Evolutionary conservation across 208 protist genomes (phyloP), one percentile per base, ranked within the genome.

Genomic region (Trypanosoma caninum): DNA sequence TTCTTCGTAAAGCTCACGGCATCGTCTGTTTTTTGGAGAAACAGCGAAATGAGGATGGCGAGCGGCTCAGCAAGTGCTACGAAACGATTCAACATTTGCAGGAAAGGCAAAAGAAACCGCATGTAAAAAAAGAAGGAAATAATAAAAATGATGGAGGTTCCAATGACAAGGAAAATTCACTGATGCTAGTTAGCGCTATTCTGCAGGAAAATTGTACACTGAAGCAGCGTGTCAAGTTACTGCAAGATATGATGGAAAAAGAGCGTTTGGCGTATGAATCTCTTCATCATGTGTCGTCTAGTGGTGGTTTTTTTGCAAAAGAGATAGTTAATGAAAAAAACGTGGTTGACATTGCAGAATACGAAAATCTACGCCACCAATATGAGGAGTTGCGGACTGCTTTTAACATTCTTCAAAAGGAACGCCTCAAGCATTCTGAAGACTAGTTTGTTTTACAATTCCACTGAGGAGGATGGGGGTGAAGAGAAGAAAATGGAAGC

Each of bases 161-260:
- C 25, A 33, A 52, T 18, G 35, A 37, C 4, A 33, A 53, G 6
- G 35, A 61, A 25, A 52, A 60, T 27, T 8, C 30, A 4, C 23
- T 3, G 9, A 20, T 23, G 22, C 27, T 69, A n/a, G 34, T 45
- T 7, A 16, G 40, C 27, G 9, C 72, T 14, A 33, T 79, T 9
- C 11, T 72, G 50, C 63, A 64, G 59, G 80, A 88, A 51, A 88
- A 88, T 64, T 56, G 54, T 0, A 13, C 64, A 2, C 40, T 91
- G 23, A 85, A 83, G 65, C 61, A 80, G 44, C 84, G 80, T 20
- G 35, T 87, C 11, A 71, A 65, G n/a, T 50, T 63, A 0, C 25
- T 91, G 45, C 71, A 77, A 44, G 80, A 83, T 7, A 23, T 91
- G 61, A 46, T 86, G 52, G 69, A 82, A 35, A 80, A 69, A 25